Percentiles rank a stretch among this genome's conserved stretches.
These are phyloP conservation scores for Tilletia setariae DNA, from an alignment of 1,284 basidiomycete genomes.

Conservation along the genomic window DNA sequence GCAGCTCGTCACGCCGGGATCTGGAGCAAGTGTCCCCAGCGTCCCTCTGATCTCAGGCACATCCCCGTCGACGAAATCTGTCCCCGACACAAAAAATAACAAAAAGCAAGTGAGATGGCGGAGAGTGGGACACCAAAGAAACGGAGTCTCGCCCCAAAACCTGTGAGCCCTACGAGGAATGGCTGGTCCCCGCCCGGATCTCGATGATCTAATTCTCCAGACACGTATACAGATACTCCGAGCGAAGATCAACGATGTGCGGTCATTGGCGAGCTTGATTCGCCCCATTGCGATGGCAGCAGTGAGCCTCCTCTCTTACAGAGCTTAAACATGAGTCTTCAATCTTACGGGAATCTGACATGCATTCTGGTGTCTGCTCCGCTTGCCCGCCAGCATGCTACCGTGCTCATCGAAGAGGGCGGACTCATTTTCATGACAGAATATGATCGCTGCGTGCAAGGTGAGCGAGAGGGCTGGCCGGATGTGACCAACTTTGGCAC, in stretches of 20 bases:
- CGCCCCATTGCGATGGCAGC: conserved; percentile 74
- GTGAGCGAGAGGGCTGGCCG: conserved; percentile 56
- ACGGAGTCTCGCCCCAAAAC: too few species aligned
- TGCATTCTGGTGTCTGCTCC: conserved; percentile 21
- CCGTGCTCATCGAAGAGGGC: conserved; percentile 66
- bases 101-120: too few species aligned
- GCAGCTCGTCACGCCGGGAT: too few species aligned
- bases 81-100: too few species aligned
- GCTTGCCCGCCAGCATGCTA: conserved; percentile 65
- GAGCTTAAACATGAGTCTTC: conserved; percentile 34
- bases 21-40: too few species aligned
- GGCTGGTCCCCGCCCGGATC: too few species aligned
- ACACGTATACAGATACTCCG: background rate
- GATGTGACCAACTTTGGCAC: too few species aligned
- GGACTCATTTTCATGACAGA: conserved; percentile 83
- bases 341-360: conserved; percentile 21
- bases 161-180: too few species aligned
- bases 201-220: too few species aligned
- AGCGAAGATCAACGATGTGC: conserved; percentile 73
- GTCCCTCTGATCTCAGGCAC: too few species aligned
- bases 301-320: conserved; percentile 56
- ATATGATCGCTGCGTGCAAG: conserved; percentile 73
- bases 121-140: too few species aligned
- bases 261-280: conserved; percentile 70
- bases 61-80: too few species aligned